phyloP scores from a whole-genome alignment of 2,329 filamentous ascomycete species.

The Leptographium radiaticola region DNA sequence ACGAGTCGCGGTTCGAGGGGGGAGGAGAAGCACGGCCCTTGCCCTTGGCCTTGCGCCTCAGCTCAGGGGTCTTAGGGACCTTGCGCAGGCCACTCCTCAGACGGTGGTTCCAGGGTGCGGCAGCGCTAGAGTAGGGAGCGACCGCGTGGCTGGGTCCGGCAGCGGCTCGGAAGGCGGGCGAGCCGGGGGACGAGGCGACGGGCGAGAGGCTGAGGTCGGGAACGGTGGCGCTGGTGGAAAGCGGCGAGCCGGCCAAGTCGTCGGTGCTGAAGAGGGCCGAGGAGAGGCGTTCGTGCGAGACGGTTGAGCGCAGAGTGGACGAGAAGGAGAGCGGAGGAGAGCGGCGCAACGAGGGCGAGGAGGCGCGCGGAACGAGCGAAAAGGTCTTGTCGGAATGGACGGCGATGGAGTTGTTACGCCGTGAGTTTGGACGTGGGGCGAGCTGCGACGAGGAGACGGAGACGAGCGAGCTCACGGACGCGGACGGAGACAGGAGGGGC shows the following conservation, averaged over 20 bases:
- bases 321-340: constrained; percentile 31
- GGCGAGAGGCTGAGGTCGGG: constrained; percentile 29
- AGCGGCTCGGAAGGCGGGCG: constrained; percentile 21
- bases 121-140: constrained; percentile 8
- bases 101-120: constrained; percentile 38
- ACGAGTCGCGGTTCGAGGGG: not conserved
- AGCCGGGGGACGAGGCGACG: constrained; percentile 18
- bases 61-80: constrained; percentile 30
- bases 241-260: constrained; percentile 29
- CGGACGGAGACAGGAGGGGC: constrained; percentile 7
- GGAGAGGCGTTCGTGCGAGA: constrained; percentile 36
- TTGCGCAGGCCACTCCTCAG: constrained; percentile 42
- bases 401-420: constrained; percentile 32
- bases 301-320: constrained; percentile 25
- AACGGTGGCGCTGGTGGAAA: constrained; percentile 27
- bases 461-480: constrained; percentile 7
- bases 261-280: constrained; percentile 34
- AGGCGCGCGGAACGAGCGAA: constrained; percentile 28
- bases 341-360: constrained; percentile 14
- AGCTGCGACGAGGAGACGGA: constrained; percentile 13
- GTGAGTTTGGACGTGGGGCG: constrained; percentile 20
- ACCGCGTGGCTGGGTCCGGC: constrained; percentile 20
- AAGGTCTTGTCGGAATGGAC: constrained; percentile 47
- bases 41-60: constrained; percentile 25
- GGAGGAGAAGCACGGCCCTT: not conserved